Conservation (phyloP, 345 rosid genomes). For the Angophora floribunda region DNA sequence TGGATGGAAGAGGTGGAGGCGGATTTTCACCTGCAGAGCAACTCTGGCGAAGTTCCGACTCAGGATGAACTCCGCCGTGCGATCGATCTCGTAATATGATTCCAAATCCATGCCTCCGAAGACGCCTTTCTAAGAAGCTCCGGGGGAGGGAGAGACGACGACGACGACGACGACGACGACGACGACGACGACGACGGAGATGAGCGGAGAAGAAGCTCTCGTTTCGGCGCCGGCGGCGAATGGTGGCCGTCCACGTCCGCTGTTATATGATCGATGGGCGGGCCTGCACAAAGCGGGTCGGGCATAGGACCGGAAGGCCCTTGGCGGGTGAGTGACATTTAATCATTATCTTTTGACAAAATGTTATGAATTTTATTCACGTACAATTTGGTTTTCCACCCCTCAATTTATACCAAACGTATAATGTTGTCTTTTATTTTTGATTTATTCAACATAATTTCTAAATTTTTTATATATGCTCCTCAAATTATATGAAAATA, state of each 20-base stretch:
- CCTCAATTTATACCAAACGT: fast-evolving
- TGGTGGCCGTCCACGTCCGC: neutral
- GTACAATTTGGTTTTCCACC: too few relatives aligned
- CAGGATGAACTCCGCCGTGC: constrained; percentile 56
- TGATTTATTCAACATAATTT: too few relatives aligned
- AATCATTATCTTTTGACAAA: neutral
- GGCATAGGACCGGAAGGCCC: neutral
- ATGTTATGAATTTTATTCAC: fast-evolving
- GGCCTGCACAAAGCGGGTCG: neutral
- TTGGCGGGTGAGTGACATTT: neutral
- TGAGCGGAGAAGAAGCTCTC: neutral
- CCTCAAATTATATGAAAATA: fast-evolving
- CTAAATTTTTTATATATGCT: fast-evolving
- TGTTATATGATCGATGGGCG: neutral
- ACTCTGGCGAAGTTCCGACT: constrained; percentile 47
- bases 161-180: neutral
- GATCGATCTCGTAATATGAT: constrained; percentile 35
- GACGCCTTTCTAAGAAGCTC: neutral
- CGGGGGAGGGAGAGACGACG: neutral
- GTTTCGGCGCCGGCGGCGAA: neutral
- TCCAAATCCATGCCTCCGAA: constrained; percentile 32
- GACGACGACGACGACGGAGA: too few relatives aligned
- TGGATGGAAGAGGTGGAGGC: neutral
- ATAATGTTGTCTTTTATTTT: fast-evolving
- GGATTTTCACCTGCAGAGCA: constrained; percentile 59